A percentile compares a stretch with the other conserved stretches of the same genome.
These are phyloP conservation scores for Talaromyces sp. DNA, from an alignment of 2,329 filamentous ascomycete genomes.

Conservation along the genomic window DNA sequence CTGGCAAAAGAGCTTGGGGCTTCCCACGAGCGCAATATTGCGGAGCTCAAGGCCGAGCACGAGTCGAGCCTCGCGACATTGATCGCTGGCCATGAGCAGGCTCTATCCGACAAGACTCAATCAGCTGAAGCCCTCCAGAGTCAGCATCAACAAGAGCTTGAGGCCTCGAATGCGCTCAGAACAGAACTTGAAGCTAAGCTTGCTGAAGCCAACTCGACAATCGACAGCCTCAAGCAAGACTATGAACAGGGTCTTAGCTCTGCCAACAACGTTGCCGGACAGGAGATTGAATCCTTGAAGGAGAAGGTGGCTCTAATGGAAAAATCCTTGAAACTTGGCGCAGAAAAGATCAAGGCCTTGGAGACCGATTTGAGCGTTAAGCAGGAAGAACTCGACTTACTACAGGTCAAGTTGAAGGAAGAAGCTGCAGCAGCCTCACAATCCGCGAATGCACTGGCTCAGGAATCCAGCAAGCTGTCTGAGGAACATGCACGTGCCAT, in stretches of 20 bases:
- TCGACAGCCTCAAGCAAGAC: constrained; percentile 28
- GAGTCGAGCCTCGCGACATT: constrained; percentile 25
- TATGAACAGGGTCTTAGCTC: constrained; percentile 34
- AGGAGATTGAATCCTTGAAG: constrained; percentile 36
- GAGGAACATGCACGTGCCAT: constrained; percentile 35
- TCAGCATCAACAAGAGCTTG: constrained; percentile 34
- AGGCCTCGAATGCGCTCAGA: constrained; percentile 32
- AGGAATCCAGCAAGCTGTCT: constrained; percentile 27
- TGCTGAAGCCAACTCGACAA: constrained; percentile 33
- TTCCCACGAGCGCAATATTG: constrained; percentile 29
- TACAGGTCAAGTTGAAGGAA: constrained; percentile 38
- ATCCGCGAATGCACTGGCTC: constrained; percentile 33
- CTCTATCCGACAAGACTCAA: constrained; percentile 32
- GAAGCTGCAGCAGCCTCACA: constrained; percentile 33
- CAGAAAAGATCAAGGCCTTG: constrained; percentile 33
- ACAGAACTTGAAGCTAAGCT: constrained; percentile 33
- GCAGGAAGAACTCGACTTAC: constrained; percentile 34
- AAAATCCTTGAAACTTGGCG: constrained; percentile 29
- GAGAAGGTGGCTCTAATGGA: constrained; percentile 35
- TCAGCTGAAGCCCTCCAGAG: constrained; percentile 30
- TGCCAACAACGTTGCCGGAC: constrained; percentile 32
- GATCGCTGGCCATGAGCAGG: constrained; percentile 31
- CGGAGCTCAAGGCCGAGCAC: constrained; percentile 31
- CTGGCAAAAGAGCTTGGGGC: constrained; percentile 30
- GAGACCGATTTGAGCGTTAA: constrained; percentile 35